A percentile compares a stretch with the other conserved stretches of the same genome.
Conservation (phyloP, 164 flowering plant genomes). For the Santalum album region DNA sequence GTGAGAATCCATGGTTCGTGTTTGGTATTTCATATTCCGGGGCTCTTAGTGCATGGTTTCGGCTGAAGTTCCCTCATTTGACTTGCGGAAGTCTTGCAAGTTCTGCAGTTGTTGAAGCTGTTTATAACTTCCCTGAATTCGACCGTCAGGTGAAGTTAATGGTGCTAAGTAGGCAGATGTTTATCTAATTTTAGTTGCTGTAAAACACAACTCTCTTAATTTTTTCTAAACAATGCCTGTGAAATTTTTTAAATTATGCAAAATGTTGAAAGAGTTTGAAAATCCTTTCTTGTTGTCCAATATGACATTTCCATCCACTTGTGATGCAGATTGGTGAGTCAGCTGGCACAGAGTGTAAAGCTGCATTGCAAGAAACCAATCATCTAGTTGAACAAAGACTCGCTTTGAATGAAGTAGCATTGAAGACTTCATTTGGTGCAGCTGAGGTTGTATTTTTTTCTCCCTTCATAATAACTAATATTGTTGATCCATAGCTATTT, state of each 20-base stretch:
- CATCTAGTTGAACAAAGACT: constrained; percentile 66
- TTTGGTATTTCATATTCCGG: constrained; percentile 89
- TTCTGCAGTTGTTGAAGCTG: constrained; percentile 87
- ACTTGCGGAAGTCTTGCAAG: constrained; percentile 99
- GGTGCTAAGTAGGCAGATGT: too few relatives aligned
- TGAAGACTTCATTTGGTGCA: constrained; percentile 70
- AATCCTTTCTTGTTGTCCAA: not conserved
- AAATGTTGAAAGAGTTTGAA: too few relatives aligned
- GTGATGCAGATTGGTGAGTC: constrained; percentile 75
- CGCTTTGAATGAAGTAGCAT: constrained; percentile 32
- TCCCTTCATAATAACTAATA: constrained; percentile 2
- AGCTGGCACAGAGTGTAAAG: constrained; percentile 91
- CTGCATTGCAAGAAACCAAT: constrained; percentile 70
- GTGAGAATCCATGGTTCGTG: constrained; percentile 86
- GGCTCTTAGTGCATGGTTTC: constrained; percentile 98
- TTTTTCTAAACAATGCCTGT: too few relatives aligned
- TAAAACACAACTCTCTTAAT: too few relatives aligned
- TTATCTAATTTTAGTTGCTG: too few relatives aligned
- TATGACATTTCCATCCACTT: constrained; percentile 5
- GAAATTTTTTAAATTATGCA: too few relatives aligned
- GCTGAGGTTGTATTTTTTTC: constrained; percentile 39
- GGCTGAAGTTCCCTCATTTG: constrained; percentile 88
- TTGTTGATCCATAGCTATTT: not conserved
- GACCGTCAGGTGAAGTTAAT: constrained; percentile 62
- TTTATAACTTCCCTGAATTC: constrained; percentile 81